A percentile compares a stretch with the other conserved stretches of the same genome.
These are phyloP conservation scores for Uncinocarpus reesii DNA, from an alignment of 2,329 filamentous ascomycete species.

Conservation along the genomic window DNA sequence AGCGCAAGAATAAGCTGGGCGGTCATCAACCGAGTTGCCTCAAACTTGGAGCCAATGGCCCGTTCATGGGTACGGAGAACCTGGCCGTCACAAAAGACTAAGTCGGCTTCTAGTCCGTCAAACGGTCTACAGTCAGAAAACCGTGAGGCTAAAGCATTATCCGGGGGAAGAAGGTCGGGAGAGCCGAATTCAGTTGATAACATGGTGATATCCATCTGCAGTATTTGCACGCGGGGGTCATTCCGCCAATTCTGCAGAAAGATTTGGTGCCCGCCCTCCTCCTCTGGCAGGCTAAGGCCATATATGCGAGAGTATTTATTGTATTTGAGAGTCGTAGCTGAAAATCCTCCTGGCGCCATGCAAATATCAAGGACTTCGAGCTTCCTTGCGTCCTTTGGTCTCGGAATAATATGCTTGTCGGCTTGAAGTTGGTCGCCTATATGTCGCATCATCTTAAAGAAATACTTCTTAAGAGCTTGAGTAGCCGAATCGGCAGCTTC, in stretches of 20 bases:
- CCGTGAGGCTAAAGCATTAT: constrained; percentile 19
- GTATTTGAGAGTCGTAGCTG: constrained; percentile 28
- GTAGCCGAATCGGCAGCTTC: constrained; percentile 15
- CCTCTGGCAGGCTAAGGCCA: constrained; percentile 36
- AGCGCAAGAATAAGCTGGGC: constrained; percentile 41
- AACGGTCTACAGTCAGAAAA: constrained; percentile 24
- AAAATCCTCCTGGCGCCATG: constrained; percentile 48
- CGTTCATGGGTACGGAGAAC: constrained; percentile 36
- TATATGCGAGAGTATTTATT: constrained; percentile 30
- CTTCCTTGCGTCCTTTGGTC: neutral
- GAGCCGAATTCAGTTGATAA: constrained; percentile 22
- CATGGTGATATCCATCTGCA: constrained; percentile 45
- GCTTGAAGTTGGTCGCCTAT: constrained; percentile 22
- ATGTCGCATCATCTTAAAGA: constrained; percentile 21
- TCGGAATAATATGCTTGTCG: constrained; percentile 15
- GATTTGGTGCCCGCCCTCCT: constrained; percentile 35
- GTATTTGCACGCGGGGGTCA: constrained; percentile 16
- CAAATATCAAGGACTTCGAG: constrained; percentile 44
- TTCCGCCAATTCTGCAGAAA: constrained; percentile 20
- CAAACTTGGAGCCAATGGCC: constrained; percentile 25
- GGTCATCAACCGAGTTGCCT: constrained; percentile 31
- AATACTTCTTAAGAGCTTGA: neutral
- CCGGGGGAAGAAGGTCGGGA: constrained; percentile 9
- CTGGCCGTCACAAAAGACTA: constrained; percentile 42
- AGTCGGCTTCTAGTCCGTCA: constrained; percentile 28